Evolutionary conservation across 164 flowering plant genomes (phyloP), one percentile per base, ranked within the genome.

Genomic region (Saururus chinensis): DNA sequence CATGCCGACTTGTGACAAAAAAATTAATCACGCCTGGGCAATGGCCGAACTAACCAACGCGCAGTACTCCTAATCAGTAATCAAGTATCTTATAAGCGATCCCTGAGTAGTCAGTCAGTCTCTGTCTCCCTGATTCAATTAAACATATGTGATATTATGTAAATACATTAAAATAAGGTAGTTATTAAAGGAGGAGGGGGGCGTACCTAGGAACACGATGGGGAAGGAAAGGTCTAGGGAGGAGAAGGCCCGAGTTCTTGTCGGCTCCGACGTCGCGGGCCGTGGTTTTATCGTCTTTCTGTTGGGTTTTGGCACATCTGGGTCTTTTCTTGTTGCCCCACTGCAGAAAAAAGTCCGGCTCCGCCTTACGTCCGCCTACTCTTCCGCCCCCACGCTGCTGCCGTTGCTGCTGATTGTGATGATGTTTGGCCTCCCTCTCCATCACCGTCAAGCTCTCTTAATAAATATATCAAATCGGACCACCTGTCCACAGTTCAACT

Each of bases 241-340:
- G 62, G 66, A 9, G 69, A 66, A 16, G 69, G 75, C 0, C 64
- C 22, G 70, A 51, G 13, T 77, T 73, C 21, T 73, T 76, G 37
- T 82, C 85, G 53, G 82, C 64, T 66, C 85, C 70, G 30, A 76
- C 75, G 21, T 81, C 84, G 57, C 84, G 83, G 54, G 60, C 79
- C 57, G 80, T 73, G 21, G 79, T 77, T 60, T 70, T 64, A 22
- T 73, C 79, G 77, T 72, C 81, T 54, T 74, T 79, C 10, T 57
- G 80, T 68, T 78, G 87, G 59, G 79, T 64, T 76, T 89, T 89
- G 85, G 80, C 80, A 61, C 92, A 87, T 59, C 97, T 73, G 40
- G 80, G 79, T 53, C 95, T 75, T 68, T 90, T 90, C 70, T 95
- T 84, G 60, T 77, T 86, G 4, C 97, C 97, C 97, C 97, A 89